phyloP scores from a whole-genome alignment of 495 filamentous ascomycete genomes.

The Penicillium fimorum region DNA sequence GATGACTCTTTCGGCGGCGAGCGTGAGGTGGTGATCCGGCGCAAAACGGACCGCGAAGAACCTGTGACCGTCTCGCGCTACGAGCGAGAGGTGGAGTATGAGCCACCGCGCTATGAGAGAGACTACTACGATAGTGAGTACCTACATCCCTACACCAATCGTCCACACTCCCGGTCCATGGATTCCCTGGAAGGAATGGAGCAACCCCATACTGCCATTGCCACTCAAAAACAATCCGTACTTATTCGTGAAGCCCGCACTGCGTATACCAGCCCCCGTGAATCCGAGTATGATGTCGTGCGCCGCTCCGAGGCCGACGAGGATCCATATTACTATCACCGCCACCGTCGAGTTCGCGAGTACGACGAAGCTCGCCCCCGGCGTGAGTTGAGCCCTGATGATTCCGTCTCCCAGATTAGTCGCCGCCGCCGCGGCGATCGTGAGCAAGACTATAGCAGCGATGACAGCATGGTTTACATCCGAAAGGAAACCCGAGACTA shows the following conservation, averaged over 20 bases:
- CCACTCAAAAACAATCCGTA: conserved; percentile 73
- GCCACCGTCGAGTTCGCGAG: conserved; percentile 55
- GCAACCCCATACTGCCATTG: conserved; percentile 47
- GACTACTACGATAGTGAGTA: conserved; percentile 58
- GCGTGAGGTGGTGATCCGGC: conserved; percentile 50
- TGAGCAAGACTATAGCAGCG: conserved; percentile 54
- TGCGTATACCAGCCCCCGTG: conserved; percentile 61
- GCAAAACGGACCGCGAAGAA: conserved; percentile 45
- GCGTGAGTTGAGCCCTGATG: conserved; percentile 57
- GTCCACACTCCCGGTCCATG: conserved; percentile 63
- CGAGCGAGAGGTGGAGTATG: conserved; percentile 48
- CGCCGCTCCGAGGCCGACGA: conserved; percentile 58
- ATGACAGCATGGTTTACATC: conserved; percentile 63
- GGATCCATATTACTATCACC: conserved; percentile 64
- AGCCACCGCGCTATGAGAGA: conserved; percentile 47
- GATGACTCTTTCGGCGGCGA: conserved; percentile 40
- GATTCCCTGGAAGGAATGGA: conserved; percentile 64
- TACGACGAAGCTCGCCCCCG: conserved; percentile 51
- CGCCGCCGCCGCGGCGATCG: conserved; percentile 37
- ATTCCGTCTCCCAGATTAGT: conserved; percentile 55
- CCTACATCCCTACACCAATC: conserved; percentile 48
- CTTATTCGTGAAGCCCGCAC: conserved; percentile 74
- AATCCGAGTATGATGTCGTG: conserved; percentile 67
- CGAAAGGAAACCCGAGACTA: conserved; percentile 56
- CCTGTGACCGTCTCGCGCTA: conserved; percentile 40